These are phyloP conservation scores for Saccharomycopsis sp. DNA, from an alignment of 805 yeast species.

Conservation along the genomic window DNA sequence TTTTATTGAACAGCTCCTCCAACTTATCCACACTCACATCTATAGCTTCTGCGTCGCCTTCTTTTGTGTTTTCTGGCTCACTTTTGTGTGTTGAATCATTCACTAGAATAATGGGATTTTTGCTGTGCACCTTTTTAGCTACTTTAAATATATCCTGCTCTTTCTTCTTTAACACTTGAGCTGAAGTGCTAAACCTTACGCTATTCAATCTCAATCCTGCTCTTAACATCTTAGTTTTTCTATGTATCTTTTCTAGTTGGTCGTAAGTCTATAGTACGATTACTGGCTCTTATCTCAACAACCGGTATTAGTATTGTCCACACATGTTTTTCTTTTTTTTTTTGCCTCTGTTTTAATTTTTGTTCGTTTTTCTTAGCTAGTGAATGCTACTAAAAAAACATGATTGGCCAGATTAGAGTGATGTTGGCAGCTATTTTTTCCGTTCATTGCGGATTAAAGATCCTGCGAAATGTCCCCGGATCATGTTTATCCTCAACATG, in stretches of 20 bases:
- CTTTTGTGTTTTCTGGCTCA: background rate
- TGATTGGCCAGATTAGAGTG: slow-evolving; percentile 1
- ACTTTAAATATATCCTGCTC: slow-evolving; percentile 5
- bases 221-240: background rate
- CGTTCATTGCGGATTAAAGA: background rate
- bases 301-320: no score
- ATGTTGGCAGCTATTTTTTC: background rate
- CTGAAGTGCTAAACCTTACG: background rate
- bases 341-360: background rate
- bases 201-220: slow-evolving; percentile 1
- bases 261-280: no score
- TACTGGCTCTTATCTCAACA: no score
- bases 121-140: background rate
- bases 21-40: background rate
- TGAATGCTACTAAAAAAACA: background rate
- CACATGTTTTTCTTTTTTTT: background rate
- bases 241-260: background rate
- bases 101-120: background rate
- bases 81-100: background rate
- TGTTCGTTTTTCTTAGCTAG: background rate
- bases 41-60: background rate
- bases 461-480: slow-evolving; percentile 1
- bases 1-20: background rate
- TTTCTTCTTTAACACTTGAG: background rate
- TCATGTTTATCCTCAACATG: background rate